Evolutionary conservation across 2,329 filamentous ascomycete genomes (phyloP).

Genomic region (Fusarium torulosum): DNA sequence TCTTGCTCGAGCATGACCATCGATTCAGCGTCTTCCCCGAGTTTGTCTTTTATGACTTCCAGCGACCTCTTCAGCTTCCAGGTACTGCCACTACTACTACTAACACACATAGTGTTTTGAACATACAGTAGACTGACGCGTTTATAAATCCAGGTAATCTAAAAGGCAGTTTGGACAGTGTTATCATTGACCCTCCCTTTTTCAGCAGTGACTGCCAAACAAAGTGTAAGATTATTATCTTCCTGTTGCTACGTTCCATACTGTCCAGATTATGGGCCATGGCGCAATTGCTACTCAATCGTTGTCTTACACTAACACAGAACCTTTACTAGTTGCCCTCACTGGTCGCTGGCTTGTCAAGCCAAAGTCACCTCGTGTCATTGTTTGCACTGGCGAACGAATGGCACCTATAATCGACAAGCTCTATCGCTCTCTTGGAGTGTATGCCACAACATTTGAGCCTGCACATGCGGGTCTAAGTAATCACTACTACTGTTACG

Average conservation of each 20-base stretch:
- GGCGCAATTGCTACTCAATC: not conserved
- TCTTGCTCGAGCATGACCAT: constrained; percentile 79
- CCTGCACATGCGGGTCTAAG: constrained; percentile 79
- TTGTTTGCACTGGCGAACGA: constrained; percentile 82
- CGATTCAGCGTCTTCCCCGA: constrained; percentile 81
- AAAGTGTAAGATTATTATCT: constrained; percentile 67
- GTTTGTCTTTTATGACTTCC: constrained; percentile 81
- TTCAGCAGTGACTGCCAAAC: constrained; percentile 85
- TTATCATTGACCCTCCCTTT: constrained; percentile 84
- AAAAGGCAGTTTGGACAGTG: constrained; percentile 73
- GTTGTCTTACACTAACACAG: constrained; percentile 29
- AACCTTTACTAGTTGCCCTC: constrained; percentile 69
- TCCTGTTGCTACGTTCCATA: not conserved
- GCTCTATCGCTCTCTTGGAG: constrained; percentile 74
- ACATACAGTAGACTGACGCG: not conserved
- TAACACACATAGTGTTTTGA: not conserved
- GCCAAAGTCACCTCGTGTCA: constrained; percentile 57
- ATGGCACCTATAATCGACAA: constrained; percentile 74
- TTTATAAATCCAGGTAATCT: constrained; percentile 58
- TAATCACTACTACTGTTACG: constrained; percentile 85
- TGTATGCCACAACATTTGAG: constrained; percentile 75
- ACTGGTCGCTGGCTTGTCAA: constrained; percentile 80
- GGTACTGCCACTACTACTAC: constrained; percentile 50
- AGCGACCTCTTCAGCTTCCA: constrained; percentile 74
- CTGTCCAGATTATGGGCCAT: not conserved